Evolutionary conservation across 2,329 filamentous ascomycete genomes (phyloP).

Genomic region (Whalleya microplaca): DNA sequence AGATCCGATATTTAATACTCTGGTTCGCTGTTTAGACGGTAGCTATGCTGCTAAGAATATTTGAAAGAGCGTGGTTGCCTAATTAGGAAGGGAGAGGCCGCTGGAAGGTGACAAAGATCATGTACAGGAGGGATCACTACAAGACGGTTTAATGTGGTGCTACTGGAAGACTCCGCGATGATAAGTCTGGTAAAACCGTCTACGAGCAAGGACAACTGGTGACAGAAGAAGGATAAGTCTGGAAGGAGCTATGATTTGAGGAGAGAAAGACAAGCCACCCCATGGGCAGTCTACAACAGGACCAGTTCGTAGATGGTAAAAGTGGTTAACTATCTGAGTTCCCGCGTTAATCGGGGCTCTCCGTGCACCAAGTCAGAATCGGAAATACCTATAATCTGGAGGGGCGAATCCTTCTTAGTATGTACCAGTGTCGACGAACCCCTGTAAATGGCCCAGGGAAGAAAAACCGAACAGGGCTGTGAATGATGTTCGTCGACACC

Average conservation of each 20-base stretch:
- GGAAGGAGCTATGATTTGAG: conserved; percentile 34
- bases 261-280: conserved; percentile 29
- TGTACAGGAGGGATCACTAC: conserved; percentile 24
- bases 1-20: conserved; percentile 29
- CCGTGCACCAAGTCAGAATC: conserved; percentile 51
- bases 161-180: conserved; percentile 26
- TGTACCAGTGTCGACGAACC: conserved; percentile 23
- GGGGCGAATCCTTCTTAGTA: conserved; percentile 42
- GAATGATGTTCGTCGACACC: conserved; percentile 37
- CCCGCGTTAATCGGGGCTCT: conserved; percentile 43
- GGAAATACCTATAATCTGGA: conserved; percentile 51
- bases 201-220: conserved; percentile 24
- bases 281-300: conserved; percentile 24
- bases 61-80: conserved; percentile 26
- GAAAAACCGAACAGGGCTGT: conserved; percentile 44
- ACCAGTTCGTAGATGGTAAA: conserved; percentile 31
- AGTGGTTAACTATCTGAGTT: conserved; percentile 31
- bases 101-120: conserved; percentile 27
- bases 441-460: conserved; percentile 43
- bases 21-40: conserved; percentile 23
- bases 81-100: conserved; percentile 33
- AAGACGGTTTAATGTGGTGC: conserved; percentile 28
- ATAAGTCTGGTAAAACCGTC: conserved; percentile 26
- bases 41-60: conserved; percentile 22
- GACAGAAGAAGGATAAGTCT: conserved; percentile 30